Evolutionary conservation across 2,329 filamentous ascomycete species (phyloP), one percentile per base, ranked within the genome.

Genomic region (Fusarium sp.): DNA sequence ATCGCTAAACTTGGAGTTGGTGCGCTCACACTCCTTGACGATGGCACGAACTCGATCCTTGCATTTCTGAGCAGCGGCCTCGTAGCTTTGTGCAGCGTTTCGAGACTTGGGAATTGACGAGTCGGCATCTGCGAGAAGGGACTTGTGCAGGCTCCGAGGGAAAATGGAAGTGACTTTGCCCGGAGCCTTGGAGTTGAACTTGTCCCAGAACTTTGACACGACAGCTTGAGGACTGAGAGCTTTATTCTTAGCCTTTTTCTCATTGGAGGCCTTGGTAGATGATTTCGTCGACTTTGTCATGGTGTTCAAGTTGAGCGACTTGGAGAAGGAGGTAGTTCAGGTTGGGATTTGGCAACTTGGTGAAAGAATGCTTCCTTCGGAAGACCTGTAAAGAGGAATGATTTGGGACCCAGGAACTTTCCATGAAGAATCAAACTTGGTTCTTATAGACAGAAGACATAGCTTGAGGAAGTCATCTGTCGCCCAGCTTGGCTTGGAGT

Each of bases 151-250:
- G 25, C 78, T 79, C 6, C 82, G 82, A 2, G 85, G 85, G 63
- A 86, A 85, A 75, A 86, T 82, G 56, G 84, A 84, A 2, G 85
- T 86, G 31, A 86, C 81, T 68, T 85, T 85, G 36, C 85, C 84
- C 1, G 84, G 82, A 36, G 80, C 78, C 58, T 82, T 84, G 58
- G 82, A 77, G 71, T 85, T 83, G 75, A 84, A 86, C 68, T 79
- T 81, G 61, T 79, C 79, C 85, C 85, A 86, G 74, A 86, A 86
- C 33, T 82, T 82, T 38, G 80, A 79, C 33, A 86, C 78, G 13
- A 80, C 70, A 65, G 84, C 82, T 63, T 86, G 85, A n/a, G 85
- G 84, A 27, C 69, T 78, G 7, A 75, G 74, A 22, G 73, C 74
- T 42, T 78, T 79, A 27, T 69, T 58, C 54, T 77, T 79, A 6